Evolutionary conservation across 805 yeast genomes (phyloP), one percentile per base, ranked within the genome.

Genomic region (Candida jianshihensis): DNA sequence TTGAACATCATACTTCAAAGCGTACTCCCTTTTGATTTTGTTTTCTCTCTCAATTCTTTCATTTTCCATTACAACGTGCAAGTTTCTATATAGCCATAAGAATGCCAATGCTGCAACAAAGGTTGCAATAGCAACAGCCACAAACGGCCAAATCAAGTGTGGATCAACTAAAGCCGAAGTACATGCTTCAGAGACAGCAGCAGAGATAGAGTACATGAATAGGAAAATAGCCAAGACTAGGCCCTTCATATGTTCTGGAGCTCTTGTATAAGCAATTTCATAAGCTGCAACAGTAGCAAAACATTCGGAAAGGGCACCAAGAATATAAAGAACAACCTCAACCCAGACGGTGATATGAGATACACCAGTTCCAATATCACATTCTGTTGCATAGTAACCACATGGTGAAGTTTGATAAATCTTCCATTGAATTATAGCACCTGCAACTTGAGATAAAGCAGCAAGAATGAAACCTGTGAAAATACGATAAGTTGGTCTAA

Each of bases 211-310:
- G 46, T 69, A 78, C 29, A 83, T 81, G 39, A 83, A 61, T 51
- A 84, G 66, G 66, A 78, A 82, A 35, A 66, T 44, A 13, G 80
- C 68, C 70, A 65, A 64, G 32, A 62, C 60, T 29, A 65, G 56
- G 15, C 66, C 59, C 42, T 61, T 66, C 67, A 64, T 62, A 28
- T 71, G 61, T 8, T 68, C 70, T 29, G 92, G 92, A 6, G 92
- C 90, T 63, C 83, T 80, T 19, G 88, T 77, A 63, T 81, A 84
- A 15, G 94, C 94, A 54, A 81, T 82, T 63, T 84, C 92, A 48
- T 81, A 71, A 49, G 90, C 92, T 17, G 92, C 82, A 49, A 82
- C 74, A 36, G 84, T 79, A 22, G 89, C 88, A 48, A 84, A 72
- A 46, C 83, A 82, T 60, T 84, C 94, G 14, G 88, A 75, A 36